phyloP scores from a whole-genome alignment of 228 moss, liverwort and hornwort genomes.

The Sphagnum magellanicum region DNA sequence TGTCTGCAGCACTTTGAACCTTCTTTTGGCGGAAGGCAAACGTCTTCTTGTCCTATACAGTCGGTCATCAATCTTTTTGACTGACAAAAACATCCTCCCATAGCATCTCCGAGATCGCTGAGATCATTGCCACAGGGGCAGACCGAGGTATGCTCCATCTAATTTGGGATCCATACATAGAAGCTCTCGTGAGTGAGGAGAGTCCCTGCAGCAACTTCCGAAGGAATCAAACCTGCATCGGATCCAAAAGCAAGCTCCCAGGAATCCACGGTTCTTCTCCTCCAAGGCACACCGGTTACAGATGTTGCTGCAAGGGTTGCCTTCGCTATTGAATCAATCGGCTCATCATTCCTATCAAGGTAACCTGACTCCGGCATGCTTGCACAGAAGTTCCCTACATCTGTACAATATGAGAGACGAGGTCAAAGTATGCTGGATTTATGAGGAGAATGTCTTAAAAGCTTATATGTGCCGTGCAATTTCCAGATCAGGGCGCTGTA shows the following conservation, averaged over 20 bases:
- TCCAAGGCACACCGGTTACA: conserved; percentile 30
- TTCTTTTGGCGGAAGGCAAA: conserved; percentile 48
- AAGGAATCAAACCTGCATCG: conserved; percentile 20
- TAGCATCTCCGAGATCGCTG: conserved; percentile 46
- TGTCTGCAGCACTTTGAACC: conserved; percentile 64
- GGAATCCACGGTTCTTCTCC: conserved; percentile 27
- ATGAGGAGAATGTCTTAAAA: too few relatives aligned
- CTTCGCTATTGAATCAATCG: conserved; percentile 46
- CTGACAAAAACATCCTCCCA: conserved; percentile 51
- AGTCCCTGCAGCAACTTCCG: conserved; percentile 20
- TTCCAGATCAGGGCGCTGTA: too few relatives aligned
- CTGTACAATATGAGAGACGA: too few relatives aligned
- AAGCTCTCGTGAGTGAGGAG: conserved; percentile 13
- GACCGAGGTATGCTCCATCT: conserved; percentile 45
- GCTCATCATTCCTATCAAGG: conserved; percentile 35
- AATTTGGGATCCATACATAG: conserved; percentile 21
- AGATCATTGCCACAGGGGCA: conserved; percentile 44
- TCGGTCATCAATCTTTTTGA: conserved; percentile 29
- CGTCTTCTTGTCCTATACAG: conserved; percentile 30
- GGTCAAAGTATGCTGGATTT: too few relatives aligned
- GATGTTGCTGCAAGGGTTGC: conserved; percentile 28
- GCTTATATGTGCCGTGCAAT: too few relatives aligned
- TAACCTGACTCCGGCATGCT: conserved; percentile 38
- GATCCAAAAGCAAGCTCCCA: conserved; percentile 28
- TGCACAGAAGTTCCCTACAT: conserved; percentile 32